Base-by-base conservation (phyloP, 208 protist species). In the Crithidia acanthocephali region DNA sequence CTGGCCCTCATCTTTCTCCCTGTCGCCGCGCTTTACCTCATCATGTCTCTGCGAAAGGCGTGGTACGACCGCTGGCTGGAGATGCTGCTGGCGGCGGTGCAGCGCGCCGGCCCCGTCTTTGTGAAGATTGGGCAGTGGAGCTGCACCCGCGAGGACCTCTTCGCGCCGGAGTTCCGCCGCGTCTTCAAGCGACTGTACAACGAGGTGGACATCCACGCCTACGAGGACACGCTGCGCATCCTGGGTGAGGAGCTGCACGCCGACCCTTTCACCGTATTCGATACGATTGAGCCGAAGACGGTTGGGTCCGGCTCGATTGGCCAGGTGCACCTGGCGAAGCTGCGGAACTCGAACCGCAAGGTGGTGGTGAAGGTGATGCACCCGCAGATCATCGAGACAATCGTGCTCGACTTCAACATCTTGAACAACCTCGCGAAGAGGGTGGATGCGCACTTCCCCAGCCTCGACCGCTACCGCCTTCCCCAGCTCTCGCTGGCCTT, bases 321-420 rank as follows among this genome's bases (percentile, higher is more conserved):
- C 0, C 93, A 97, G 78, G 93, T 97, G n/a, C 93, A 97, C 65
- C 62, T 93, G 25, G 93, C 93, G 11, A 84, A 79, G 40, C 74
- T 96, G 42, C 86, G 83, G 68, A 73, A 76, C 42, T 84, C 79
- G 6, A 74, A 78, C 28, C 76, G 81, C 65, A 80, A 80, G 33
- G 89, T 95, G 47, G 93, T 97, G 18, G 61, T 97, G 23, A 97
- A 97, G 75, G 91, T 97, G 48, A 95, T 95, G 89, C 93, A 97
- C 48, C 93, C 93, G 16, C 55, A 83, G 53, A 90, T 97, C 60
- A 83, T 93, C 30, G 87, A 97, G 64, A 90, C 72, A 5, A 94
- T 95, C 67, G 83, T 93, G 32, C 86, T 86, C 33, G 93, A 97
- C 68, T 97, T 97, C 61, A 75, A 71, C 53, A 87, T 97, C 32